Evolutionary conservation across 495 filamentous ascomycete genomes (phyloP).

Genomic region (Penicillium coprophilum): DNA sequence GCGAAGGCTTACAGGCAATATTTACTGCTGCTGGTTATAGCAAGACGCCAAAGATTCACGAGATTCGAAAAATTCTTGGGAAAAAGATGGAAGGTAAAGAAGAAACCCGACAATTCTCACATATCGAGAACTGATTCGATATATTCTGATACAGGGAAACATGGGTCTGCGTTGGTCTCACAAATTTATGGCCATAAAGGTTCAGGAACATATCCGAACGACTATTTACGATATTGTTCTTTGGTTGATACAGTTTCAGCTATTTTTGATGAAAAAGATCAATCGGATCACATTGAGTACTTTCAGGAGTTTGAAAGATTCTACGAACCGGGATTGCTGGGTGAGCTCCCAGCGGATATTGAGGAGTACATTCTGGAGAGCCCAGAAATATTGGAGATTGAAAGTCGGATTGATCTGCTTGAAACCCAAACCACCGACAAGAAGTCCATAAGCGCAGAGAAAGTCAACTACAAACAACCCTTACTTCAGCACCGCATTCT

Average conservation of each 20-base stretch:
- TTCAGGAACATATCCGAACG: slow-evolving; percentile 20
- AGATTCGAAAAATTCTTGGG: slow-evolving; percentile 19
- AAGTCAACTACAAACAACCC: slow-evolving; percentile 17
- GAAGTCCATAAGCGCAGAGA: slow-evolving; percentile 12
- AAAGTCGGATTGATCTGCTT: slow-evolving; percentile 14
- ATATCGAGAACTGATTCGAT: slow-evolving; percentile 15
- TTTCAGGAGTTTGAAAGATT: slow-evolving; percentile 23
- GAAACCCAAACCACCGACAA: slow-evolving; percentile 6
- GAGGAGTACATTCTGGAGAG: slow-evolving; percentile 20
- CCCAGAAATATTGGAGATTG: slow-evolving; percentile 16
- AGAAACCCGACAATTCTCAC: slow-evolving; percentile 31
- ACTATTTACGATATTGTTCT: slow-evolving; percentile 23
- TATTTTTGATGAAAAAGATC: slow-evolving; percentile 22
- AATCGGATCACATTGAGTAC: slow-evolving; percentile 25
- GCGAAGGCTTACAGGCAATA: slow-evolving; percentile 7
- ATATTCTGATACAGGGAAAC: slow-evolving; percentile 16
- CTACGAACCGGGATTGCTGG: slow-evolving; percentile 19
- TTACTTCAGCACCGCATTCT: slow-evolving; percentile 15
- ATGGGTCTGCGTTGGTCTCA: slow-evolving; percentile 23
- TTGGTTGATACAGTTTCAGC: slow-evolving; percentile 22
- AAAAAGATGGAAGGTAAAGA: slow-evolving; percentile 18
- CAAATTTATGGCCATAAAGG: slow-evolving; percentile 26
- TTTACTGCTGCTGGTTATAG: slow-evolving; percentile 18
- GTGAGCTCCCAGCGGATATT: slow-evolving; percentile 17
- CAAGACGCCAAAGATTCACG: slow-evolving; percentile 13